phyloP scores from a whole-genome alignment of 805 yeast genomes.

The Hanseniaspora taiwanica region DNA sequence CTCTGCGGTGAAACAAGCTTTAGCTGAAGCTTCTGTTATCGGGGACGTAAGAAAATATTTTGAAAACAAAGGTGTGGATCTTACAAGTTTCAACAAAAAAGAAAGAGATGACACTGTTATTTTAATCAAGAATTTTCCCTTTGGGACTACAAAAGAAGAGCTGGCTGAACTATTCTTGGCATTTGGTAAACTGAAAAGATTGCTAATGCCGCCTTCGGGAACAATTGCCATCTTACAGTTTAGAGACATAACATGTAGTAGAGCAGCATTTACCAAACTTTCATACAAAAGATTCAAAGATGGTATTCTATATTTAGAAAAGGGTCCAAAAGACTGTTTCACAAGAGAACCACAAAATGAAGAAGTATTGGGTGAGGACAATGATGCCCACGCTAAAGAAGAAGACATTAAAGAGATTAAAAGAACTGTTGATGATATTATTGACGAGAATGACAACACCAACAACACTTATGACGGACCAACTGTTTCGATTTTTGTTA shows the following conservation, averaged over 20 bases:
- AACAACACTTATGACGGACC: slow-evolving; percentile 43
- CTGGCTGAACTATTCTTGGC: slow-evolving; percentile 68
- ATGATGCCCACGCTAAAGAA: slow-evolving; percentile 8
- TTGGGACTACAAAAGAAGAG: slow-evolving; percentile 70
- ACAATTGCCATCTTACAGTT: slow-evolving; percentile 90
- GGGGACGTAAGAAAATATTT: slow-evolving; percentile 83
- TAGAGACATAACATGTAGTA: slow-evolving; percentile 68
- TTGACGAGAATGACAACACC: slow-evolving; percentile 12
- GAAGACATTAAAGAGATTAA: slow-evolving; percentile 6
- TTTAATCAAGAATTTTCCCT: slow-evolving; percentile 82
- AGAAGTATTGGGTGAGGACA: slow-evolving; percentile 22
- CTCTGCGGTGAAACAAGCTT: slow-evolving; percentile 91
- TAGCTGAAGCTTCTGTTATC: slow-evolving; percentile 93
- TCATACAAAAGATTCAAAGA: slow-evolving; percentile 82
- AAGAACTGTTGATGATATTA: slow-evolving; percentile 2
- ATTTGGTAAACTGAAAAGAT: slow-evolving; percentile 66
- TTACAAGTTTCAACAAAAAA: slow-evolving; percentile 46
- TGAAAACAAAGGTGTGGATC: slow-evolving; percentile 74
- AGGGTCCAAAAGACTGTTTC: slow-evolving; percentile 81
- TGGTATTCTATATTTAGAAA: slow-evolving; percentile 78
- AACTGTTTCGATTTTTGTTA: slow-evolving; percentile 79
- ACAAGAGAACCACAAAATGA: slow-evolving; percentile 37
- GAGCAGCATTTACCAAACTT: slow-evolving; percentile 78
- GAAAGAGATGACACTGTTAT: slow-evolving; percentile 67
- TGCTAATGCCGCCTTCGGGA: slow-evolving; percentile 92